These are phyloP conservation scores for Odontarrhena argentea DNA, from an alignment of 345 rosid genomes.

Conservation along the genomic window DNA sequence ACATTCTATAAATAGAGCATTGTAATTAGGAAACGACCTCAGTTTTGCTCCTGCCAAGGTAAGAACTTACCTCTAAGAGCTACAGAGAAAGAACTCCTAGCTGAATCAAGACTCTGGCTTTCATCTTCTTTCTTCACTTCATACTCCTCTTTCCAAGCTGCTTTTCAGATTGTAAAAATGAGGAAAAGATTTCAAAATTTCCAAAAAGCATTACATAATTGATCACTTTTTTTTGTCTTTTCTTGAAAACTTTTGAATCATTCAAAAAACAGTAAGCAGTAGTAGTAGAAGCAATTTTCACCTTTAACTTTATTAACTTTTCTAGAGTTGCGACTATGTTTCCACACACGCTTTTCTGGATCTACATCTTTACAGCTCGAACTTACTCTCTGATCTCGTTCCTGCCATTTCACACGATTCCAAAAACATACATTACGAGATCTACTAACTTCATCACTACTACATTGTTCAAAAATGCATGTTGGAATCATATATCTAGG, in stretches of 20 bases:
- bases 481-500: too few relatives aligned
- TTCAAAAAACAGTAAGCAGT: slow-evolving; percentile 15
- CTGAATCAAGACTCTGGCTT: slow-evolving; percentile 58
- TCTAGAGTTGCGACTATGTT: slow-evolving; percentile 54
- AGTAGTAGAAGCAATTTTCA: background rate
- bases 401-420: slow-evolving; percentile 59
- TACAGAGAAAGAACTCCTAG: slow-evolving; percentile 83
- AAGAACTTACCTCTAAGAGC: slow-evolving; percentile 69
- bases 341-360: slow-evolving; percentile 63
- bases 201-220: slow-evolving; percentile 31
- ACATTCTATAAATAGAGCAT: slow-evolving; percentile 55
- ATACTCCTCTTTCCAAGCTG: slow-evolving; percentile 60
- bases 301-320: slow-evolving; percentile 71
- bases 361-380: slow-evolving; percentile 72
- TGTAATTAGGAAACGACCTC: background rate
- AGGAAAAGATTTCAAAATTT: slow-evolving; percentile 28
- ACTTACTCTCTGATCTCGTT: slow-evolving; percentile 53
- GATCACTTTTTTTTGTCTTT: slow-evolving; percentile 32
- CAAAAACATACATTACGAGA: background rate
- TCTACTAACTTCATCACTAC: background rate
- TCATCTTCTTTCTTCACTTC: slow-evolving; percentile 51
- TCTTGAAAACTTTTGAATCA: slow-evolving; percentile 13
- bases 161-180: slow-evolving; percentile 33
- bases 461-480: too few relatives aligned
- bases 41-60: background rate